These are phyloP conservation scores for Coemansia furcata DNA, from an alignment of 192 early-diverging fungal genomes.

Conservation along the genomic window DNA sequence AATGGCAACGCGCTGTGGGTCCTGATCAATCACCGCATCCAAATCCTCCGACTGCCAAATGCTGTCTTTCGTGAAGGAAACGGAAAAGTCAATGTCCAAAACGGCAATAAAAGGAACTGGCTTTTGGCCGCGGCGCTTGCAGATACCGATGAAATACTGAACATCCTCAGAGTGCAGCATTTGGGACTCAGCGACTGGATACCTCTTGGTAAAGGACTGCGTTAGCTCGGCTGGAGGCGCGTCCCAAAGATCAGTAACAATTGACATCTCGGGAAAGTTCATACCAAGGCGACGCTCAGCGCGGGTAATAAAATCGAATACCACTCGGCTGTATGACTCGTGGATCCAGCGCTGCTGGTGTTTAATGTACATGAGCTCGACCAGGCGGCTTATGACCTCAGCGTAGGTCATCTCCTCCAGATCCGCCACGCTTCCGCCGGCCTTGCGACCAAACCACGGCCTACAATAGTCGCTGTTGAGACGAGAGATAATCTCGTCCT, in stretches of 20 bases:
- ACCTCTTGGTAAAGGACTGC: constrained; percentile 6
- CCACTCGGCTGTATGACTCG: constrained; percentile 62
- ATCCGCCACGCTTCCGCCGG: constrained; percentile 68
- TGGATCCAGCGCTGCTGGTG: constrained; percentile 83
- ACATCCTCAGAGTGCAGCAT: constrained; percentile 43
- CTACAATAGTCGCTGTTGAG: constrained; percentile 72
- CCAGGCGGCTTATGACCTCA: constrained; percentile 78
- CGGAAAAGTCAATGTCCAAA: constrained; percentile 86
- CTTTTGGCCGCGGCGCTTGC: constrained; percentile 63
- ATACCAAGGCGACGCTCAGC: constrained; percentile 68
- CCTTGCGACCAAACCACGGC: constrained; percentile 91
- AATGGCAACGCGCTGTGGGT: constrained; percentile 78
- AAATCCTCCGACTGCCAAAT: constrained; percentile 89
- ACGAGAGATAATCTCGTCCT: constrained; percentile 83
- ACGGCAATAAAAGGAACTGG: constrained; percentile 90
- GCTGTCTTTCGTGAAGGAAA: constrained; percentile 90
- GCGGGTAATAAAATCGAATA: constrained; percentile 79
- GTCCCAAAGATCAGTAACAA: background rate
- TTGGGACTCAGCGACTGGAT: constrained; percentile 19
- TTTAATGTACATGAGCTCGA: constrained; percentile 78
- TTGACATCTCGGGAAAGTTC: background rate
- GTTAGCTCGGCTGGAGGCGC: constrained; percentile 29
- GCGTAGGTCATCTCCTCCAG: constrained; percentile 93
- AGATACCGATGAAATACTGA: constrained; percentile 44
- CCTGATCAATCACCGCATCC: constrained; percentile 77